Conservation (phyloP, 129 eudicot species). For the Saussurea involucrata region DNA sequence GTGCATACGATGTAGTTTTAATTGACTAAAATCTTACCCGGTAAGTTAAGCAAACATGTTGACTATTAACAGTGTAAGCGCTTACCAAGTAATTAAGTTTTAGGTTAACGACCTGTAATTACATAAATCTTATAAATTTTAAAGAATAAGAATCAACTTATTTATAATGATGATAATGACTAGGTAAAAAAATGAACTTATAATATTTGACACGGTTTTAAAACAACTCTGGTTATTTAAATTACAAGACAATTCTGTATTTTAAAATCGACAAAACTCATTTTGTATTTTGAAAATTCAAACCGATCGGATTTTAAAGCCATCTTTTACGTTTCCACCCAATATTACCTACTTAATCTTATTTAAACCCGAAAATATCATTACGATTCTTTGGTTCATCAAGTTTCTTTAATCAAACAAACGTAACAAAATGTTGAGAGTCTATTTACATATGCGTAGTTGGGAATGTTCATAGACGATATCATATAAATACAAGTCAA, state of each 20-base stretch:
- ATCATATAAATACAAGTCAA: too few relatives aligned
- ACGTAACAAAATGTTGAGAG: background rate
- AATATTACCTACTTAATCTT: background rate
- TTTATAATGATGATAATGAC: background rate
- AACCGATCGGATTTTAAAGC: background rate
- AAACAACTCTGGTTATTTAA: background rate
- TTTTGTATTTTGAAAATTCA: background rate
- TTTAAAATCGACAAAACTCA: background rate
- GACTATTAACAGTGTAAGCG: too few relatives aligned
- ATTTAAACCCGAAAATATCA: background rate
- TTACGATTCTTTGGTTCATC: background rate
- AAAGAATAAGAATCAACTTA: background rate
- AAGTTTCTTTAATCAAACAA: background rate
- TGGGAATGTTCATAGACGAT: too few relatives aligned
- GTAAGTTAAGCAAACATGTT: too few relatives aligned
- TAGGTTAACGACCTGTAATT: too few relatives aligned
- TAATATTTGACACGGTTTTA: background rate
- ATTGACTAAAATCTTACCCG: too few relatives aligned
- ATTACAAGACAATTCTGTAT: background rate
- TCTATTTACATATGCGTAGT: too few relatives aligned
- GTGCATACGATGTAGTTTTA: too few relatives aligned
- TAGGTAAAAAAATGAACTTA: background rate
- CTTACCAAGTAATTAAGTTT: too few relatives aligned
- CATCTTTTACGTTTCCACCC: too few relatives aligned
- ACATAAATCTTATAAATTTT: background rate